Evolutionary conservation across 2,329 filamentous ascomycete species (phyloP), one percentile per base, ranked within the genome.

Genomic region (Fusarium metavorans): DNA sequence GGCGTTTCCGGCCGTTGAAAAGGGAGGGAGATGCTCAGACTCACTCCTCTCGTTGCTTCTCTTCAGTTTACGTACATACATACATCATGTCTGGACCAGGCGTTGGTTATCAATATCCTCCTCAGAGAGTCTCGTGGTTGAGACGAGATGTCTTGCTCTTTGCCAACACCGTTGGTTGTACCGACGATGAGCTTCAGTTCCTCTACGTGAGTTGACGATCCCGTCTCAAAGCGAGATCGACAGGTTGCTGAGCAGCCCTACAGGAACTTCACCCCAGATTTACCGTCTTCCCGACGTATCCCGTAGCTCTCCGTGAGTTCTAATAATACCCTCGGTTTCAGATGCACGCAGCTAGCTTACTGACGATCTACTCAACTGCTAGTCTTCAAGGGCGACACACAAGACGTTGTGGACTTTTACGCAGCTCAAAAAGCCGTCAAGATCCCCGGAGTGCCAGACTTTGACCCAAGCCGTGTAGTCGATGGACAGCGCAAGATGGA

Each of bases 121-220:
- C 89, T 57, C 86, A 90, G 80, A 89, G 92, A 80, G 94, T 97
- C 13, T 90, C 92, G 78, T 98, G 95, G 95, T 84, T 94, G 78
- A 95, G 95, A 89, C 91, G 95, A 76, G 95, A 98, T 87, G 91
- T 92, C 39, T 88, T 98, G 71, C 91, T 98, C 71, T 98, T 98
- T 83, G 95, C 95, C 77, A 93, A 93, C 84, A 96, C 93, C 85
- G 96, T 98, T 82, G 95, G 95, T 66, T 92, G 89, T 81, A 96
- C 91, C 14, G 88, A 89, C n/a, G 92, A 97, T 78, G 95, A 98
- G 87, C 90, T 98, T 80, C 95, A 98, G 82, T 97, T 96, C 82
- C 92, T 98, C 85, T 98, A 95, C 79, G 95, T 97, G 88, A 70
- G 89, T 80, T 41, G 23, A 39, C 18, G 7, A 18, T 30, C 37